Evolutionary conservation across 345 rosid genomes (phyloP), one percentile per base, ranked within the genome.

Genomic region (Laguncularia racemosa): DNA sequence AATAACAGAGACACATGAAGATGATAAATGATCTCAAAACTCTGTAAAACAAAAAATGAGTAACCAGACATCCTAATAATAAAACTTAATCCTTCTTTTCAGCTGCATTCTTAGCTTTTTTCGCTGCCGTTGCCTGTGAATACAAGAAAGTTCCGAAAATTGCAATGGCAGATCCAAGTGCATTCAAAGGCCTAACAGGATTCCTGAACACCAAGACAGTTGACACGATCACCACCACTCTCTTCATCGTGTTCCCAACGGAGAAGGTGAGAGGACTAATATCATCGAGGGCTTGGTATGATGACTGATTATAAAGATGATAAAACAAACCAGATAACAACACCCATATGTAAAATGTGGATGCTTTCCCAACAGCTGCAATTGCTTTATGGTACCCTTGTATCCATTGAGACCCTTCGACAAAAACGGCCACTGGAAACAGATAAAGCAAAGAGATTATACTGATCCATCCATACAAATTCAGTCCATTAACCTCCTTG

Each of bases 241-340:
- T 72, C 96, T 89, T 92, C 97, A 92, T 92, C 0, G 96, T 89
- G 62, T 89, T 92, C 20, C 99, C 95, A 2, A 89, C 93, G 0
- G 96, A 92, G 74, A 89, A 89, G 14, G 95, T 80, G 59, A 89
- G 76, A 3, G 99, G 99, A 60, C 95, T 92, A 57, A 92, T 92
- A 67, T 92, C 89, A 47, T 92, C 99, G 13, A 92, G 91, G 1
- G 99, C 97, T 78, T 89, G 95, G 62, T 92, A 89, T 8, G 98
- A 91, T 14, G 96, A 86, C 47, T 91, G 98, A 55, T 91, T 91
- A 59, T 91, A 91, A 14, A 91, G 76, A 76, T 91, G 98, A 70
- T 86, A 88, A 58, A 91, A 88, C 44, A 88, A 69, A 23, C 98
- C 98, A 50, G 98, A 88, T 1, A 91, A 64, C 79, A 86, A 14